Conservation (phyloP, 2,329 filamentous ascomycete species). For the Tolypocladium ophioglossoides region DNA sequence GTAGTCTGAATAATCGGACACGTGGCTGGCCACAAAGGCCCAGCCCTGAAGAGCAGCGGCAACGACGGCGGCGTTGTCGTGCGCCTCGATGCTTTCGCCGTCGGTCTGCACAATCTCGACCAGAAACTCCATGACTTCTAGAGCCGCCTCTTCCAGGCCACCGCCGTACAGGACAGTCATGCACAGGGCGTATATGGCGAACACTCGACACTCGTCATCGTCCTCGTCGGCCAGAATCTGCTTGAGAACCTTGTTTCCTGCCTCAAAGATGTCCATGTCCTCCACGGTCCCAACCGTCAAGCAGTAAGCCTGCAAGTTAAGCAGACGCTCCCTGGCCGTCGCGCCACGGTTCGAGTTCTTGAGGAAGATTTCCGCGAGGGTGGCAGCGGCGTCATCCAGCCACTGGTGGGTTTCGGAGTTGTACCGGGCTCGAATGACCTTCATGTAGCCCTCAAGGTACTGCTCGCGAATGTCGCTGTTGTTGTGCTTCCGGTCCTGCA, state of each 20-base stretch:
- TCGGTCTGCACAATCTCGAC: constrained; percentile 73
- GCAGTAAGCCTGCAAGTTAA: constrained; percentile 62
- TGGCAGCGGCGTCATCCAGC: constrained; percentile 46
- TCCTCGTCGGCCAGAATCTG: constrained; percentile 41
- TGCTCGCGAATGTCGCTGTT: constrained; percentile 59
- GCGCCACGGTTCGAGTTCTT: constrained; percentile 60
- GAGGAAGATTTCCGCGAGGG: constrained; percentile 53
- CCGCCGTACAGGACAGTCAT: constrained; percentile 69
- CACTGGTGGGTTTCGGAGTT: constrained; percentile 21
- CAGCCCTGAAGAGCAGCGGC: constrained; percentile 66
- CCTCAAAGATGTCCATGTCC: constrained; percentile 30
- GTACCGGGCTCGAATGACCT: constrained; percentile 42
- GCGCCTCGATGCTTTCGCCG: constrained; percentile 59
- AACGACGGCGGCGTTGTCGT: constrained; percentile 61
- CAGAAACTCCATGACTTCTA: constrained; percentile 64
- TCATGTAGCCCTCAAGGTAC: constrained; percentile 21
- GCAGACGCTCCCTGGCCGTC: constrained; percentile 56
- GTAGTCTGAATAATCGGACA: constrained; percentile 62
- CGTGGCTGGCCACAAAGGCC: constrained; percentile 68
- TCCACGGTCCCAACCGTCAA: constrained; percentile 60
- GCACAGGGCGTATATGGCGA: constrained; percentile 64
- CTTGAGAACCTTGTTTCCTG: constrained; percentile 16
- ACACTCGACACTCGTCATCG: constrained; percentile 52
- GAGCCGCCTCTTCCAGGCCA: constrained; percentile 54
- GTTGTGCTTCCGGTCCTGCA: constrained; percentile 67